These are phyloP conservation scores for Juglanconis oblonga DNA, from an alignment of 2,329 filamentous ascomycete species.

Conservation along the genomic window DNA sequence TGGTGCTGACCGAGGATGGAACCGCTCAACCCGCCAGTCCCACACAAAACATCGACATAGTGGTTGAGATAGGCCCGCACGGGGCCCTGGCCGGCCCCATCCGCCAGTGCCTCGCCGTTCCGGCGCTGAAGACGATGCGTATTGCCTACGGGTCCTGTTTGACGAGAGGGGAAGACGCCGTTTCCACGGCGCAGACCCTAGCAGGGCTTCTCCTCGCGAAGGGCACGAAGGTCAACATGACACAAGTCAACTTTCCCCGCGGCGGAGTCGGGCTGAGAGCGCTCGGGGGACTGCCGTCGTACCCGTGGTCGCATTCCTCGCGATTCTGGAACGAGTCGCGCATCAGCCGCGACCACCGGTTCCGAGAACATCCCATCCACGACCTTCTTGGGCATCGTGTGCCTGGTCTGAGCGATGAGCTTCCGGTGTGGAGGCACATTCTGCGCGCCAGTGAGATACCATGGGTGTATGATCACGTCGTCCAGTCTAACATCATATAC, in stretches of 20 bases:
- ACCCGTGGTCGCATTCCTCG: slow-evolving; percentile 44
- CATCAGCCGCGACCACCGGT: slow-evolving; percentile 30
- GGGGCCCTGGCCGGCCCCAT: too few relatives aligned
- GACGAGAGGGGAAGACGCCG: too few relatives aligned
- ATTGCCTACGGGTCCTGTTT: too few relatives aligned
- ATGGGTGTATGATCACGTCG: not conserved
- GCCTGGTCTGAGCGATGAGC: slow-evolving; percentile 26
- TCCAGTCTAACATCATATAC: not conserved
- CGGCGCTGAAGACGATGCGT: too few relatives aligned
- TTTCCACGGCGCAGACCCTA: not conserved
- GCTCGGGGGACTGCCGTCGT: slow-evolving; percentile 38
- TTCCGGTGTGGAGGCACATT: slow-evolving; percentile 32
- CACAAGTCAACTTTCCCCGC: slow-evolving; percentile 25
- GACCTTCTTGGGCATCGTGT: slow-evolving; percentile 36
- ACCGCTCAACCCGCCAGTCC: too few relatives aligned
- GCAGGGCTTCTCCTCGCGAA: not conserved
- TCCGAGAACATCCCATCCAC: slow-evolving; percentile 32
- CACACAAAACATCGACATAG: too few relatives aligned
- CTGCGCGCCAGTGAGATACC: slow-evolving; percentile 18
- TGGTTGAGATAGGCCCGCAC: too few relatives aligned
- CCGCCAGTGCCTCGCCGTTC: too few relatives aligned
- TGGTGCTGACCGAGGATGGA: too few relatives aligned
- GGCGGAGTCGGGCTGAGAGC: slow-evolving; percentile 16
- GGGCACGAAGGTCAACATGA: not conserved
- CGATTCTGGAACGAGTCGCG: slow-evolving; percentile 37